Evolutionary conservation across 768 basidiomycete genomes (phyloP), one percentile per base, ranked within the genome.

Genomic region (Tricholoma bakamatsutake): DNA sequence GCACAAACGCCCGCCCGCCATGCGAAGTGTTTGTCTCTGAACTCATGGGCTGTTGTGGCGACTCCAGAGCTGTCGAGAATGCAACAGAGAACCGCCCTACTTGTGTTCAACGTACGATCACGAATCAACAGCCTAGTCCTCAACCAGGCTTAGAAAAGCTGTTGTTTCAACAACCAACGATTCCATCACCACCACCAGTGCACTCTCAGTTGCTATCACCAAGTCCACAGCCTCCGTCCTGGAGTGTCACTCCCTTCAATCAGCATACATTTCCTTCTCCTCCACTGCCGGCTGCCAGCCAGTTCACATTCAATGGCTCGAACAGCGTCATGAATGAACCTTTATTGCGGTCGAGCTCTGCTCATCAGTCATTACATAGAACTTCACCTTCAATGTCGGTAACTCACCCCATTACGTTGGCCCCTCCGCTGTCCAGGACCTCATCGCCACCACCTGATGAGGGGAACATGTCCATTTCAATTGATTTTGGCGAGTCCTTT

Each of bases 381-480:
- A 52, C 61, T 8, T 48, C 46, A 11, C 46, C 12, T 47, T 17
- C 46, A 27, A 59, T 59, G 50, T 59, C 63, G 62, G 13, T 66
- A 58, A 40, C 62, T 57, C 27, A 57, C 69, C 49, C 46, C 21
- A 56, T 65, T 57, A 42, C 67, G 46, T 46, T 63, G 21, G 21
- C 21, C 21, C 59, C 66, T n/a, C 53, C 64, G 24, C 64, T 65
- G 17, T 66, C 65, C 28, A 57, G 59, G 40, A 61, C 65, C 4
- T 58, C 59, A 21, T 62, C 65, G 9, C 59, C 64, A 12, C 57
- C 65, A 24, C 60, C 67, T 15, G 79, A 89, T 61, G 88, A 90
- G 66, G 86, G 88, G n/a, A 89, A 85, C 66, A 76, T 92, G 73
- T 90, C 88, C 10, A 76, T 92, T 17, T 83, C 89, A 4, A 90